Evolutionary conservation across 768 basidiomycete species (phyloP), one percentile per base, ranked within the genome.

Genomic region (Stropharia rugosoannulata): DNA sequence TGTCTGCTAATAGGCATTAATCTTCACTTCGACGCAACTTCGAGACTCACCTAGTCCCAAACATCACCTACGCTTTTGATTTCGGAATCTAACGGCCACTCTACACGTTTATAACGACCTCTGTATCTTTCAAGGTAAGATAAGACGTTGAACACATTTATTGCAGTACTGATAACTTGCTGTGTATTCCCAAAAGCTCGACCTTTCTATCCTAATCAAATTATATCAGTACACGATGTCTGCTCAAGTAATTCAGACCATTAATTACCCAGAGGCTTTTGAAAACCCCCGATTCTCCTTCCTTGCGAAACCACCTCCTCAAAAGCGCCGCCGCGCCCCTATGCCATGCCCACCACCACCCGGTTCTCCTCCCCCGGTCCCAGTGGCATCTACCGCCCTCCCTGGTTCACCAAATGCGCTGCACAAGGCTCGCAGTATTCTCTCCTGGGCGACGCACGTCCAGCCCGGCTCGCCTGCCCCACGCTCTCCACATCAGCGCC

Each of bases 401-500:
- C 29, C 29, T 32, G 9, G 29, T 7, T 32, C 29, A 1, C 29
- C 29, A 6, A 32, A 6, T 32, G 2, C 29, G 6, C 29, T 7
- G 29, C 54, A 40, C 47, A 55, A 42, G 46, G 12, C 32, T 12
- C 78, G 81, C 18, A 76, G 75, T 38, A 87, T 90, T 44, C 64
- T 79, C 13, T 60, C 80, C 38, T 91, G 89, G 89, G 85, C 82
- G 4, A 71, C 81, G 16, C 75, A 72, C 59, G 85, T 90, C 52
- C 82, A 86, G 54, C 89, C 88, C 4, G 88, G 87, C 5, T 84
- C 87, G 13, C 87, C 88, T 3, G 75, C 75, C 3, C 72, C 79
- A 2, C 62, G 64, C 29, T 77, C 77, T 5, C 74, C 73, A 16
- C 69, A 70, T 41, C 29, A 32, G 29, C 73, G 73, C 27, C 65